Percentiles rank a stretch among this genome's conserved stretches.
Conservation (phyloP, 2,329 filamentous ascomycete species). For the Neurospora sp. region DNA sequence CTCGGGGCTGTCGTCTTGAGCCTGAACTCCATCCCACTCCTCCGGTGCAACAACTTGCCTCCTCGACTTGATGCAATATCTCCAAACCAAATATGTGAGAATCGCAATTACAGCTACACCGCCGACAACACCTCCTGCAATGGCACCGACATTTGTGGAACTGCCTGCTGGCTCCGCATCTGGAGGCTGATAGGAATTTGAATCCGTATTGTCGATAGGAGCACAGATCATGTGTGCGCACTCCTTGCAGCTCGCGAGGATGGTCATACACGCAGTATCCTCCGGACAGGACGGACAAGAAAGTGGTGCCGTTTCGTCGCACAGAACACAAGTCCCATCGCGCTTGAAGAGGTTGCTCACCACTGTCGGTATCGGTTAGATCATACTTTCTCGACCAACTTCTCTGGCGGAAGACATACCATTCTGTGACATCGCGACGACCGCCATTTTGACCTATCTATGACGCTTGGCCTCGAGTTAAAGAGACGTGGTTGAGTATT, state of each 20-base stretch:
- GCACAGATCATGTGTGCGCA: conserved; percentile 41
- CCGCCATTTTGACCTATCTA: background rate
- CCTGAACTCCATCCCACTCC: conserved; percentile 48
- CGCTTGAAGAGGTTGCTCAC: conserved; percentile 8
- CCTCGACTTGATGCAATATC: conserved; percentile 75
- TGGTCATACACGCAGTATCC: conserved; percentile 34
- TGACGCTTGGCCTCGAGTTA: background rate
- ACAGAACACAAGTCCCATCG: conserved; percentile 33
- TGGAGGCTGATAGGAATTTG: background rate
- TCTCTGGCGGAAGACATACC: background rate
- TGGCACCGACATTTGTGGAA: conserved; percentile 67
- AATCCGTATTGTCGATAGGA: conserved; percentile 12
- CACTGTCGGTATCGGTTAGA: background rate
- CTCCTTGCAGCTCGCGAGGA: conserved; percentile 34
- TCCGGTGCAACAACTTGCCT: conserved; percentile 49
- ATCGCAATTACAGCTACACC: conserved; percentile 68
- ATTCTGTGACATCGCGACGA: background rate
- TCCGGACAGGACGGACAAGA: conserved; percentile 37
- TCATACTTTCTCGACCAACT: background rate
- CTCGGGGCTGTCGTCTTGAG: conserved; percentile 38
- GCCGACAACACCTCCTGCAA: conserved; percentile 84
- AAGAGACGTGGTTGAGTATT: background rate
- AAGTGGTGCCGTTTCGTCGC: conserved; percentile 25
- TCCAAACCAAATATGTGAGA: conserved; percentile 73
- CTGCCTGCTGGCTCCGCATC: conserved; percentile 17